Conservation (phyloP, 331 rosid species). For the Malus hybrid region DNA sequence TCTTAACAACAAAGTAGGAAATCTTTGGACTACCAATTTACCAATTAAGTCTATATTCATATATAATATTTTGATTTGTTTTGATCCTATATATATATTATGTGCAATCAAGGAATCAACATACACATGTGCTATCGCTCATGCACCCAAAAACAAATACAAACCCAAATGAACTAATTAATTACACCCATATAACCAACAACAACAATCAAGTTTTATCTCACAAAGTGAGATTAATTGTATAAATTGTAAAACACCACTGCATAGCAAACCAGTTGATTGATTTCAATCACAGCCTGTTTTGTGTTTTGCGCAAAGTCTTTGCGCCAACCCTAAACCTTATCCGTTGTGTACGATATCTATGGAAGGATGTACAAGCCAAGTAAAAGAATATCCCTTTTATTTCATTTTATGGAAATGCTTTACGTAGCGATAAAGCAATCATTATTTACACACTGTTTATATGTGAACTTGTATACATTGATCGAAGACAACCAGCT, state of each 20-base stretch:
- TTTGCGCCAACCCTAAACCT: too few relatives aligned
- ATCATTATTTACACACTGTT: conserved; percentile 9
- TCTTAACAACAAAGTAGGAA: not conserved
- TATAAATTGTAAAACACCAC: too few relatives aligned
- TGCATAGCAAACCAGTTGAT: too few relatives aligned
- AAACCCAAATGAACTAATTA: not conserved
- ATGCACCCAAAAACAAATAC: not conserved
- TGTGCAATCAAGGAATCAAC: not conserved
- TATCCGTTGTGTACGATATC: not conserved
- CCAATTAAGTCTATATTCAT: not conserved
- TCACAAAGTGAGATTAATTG: too few relatives aligned
- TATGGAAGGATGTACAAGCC: conserved; percentile 7
- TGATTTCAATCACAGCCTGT: too few relatives aligned
- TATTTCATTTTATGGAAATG: conserved; percentile 3
- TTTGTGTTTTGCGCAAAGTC: too few relatives aligned
- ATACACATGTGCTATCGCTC: not conserved
- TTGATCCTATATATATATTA: not conserved
- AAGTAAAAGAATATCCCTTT: conserved; percentile 19
- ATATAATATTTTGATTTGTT: not conserved
- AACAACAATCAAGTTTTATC: too few relatives aligned
- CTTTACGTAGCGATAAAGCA: conserved; percentile 8
- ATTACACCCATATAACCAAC: not conserved
- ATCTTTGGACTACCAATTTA: not conserved
- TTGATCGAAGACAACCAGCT: not conserved
- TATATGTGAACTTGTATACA: too few relatives aligned